phyloP scores from a whole-genome alignment of 1,284 basidiomycete species.

The Cryptococcus amylolentus region DNA sequence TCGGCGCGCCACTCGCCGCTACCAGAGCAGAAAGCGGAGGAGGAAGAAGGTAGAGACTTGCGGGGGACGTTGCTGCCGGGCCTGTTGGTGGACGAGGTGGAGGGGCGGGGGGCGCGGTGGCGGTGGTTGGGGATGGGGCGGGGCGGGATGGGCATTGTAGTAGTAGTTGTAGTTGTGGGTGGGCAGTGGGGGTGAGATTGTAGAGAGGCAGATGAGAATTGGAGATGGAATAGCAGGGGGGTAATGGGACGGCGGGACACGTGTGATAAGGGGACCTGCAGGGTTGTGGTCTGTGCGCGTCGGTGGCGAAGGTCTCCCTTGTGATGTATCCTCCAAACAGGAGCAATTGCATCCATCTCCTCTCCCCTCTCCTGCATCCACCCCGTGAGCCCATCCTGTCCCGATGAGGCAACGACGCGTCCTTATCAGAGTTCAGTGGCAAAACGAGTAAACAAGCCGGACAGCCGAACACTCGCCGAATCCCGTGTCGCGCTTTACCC shows the following conservation, averaged over 20 bases:
- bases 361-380: too few species aligned
- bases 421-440: too few species aligned
- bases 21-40: neutral
- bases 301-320: neutral
- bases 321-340: too few species aligned
- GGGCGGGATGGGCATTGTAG: conserved; percentile 37
- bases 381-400: too few species aligned
- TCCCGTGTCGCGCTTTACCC: too few species aligned
- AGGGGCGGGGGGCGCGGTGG: conserved; percentile 9
- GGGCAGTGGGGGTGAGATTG: neutral
- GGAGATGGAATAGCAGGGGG: neutral
- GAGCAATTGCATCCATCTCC: too few species aligned
- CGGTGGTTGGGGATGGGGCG: conserved; percentile 28
- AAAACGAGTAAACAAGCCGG: too few species aligned
- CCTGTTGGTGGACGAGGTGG: too few species aligned
- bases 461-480: too few species aligned
- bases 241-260: neutral
- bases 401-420: too few species aligned
- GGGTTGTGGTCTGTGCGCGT: neutral
- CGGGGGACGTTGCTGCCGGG: conserved; percentile 23
- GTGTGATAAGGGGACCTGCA: conserved; percentile 1
- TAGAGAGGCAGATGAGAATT: neutral
- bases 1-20: conserved; percentile 34
- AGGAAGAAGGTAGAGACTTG: conserved; percentile 12
- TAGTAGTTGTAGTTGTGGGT: neutral